Percentiles rank a stretch among this genome's conserved stretches.
Evolutionary conservation across 2,329 filamentous ascomycete species (phyloP).

Genomic region (Fusarium pilosicola): DNA sequence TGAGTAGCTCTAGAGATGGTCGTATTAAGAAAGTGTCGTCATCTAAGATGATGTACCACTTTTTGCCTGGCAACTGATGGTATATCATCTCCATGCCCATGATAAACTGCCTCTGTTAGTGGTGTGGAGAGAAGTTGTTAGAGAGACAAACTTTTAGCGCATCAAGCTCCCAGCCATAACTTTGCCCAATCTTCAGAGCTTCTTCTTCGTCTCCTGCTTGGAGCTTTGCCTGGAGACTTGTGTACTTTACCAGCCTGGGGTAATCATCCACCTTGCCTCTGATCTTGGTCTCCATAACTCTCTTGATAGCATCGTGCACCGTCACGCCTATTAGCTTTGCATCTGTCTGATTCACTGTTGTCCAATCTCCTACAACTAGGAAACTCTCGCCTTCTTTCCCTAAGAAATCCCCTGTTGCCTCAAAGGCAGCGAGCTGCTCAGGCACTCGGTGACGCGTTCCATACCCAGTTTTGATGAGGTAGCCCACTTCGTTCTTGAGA

Average conservation of each 20-base stretch:
- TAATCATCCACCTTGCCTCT: constrained; percentile 43
- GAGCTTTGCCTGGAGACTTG: constrained; percentile 52
- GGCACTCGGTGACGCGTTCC: constrained; percentile 61
- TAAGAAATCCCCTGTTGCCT: constrained; percentile 47
- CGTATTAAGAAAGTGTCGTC: constrained; percentile 67
- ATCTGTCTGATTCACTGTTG: constrained; percentile 49
- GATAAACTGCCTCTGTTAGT: constrained; percentile 57
- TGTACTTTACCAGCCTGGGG: constrained; percentile 55
- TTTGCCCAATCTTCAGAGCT: constrained; percentile 51
- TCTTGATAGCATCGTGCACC: constrained; percentile 56
- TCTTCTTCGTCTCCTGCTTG: constrained; percentile 50
- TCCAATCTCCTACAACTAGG: constrained; percentile 63
- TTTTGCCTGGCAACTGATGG: constrained; percentile 61
- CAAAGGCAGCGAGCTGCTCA: constrained; percentile 58
- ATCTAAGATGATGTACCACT: constrained; percentile 68
- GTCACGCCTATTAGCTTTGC: constrained; percentile 46
- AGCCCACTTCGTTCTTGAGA: constrained; percentile 57
- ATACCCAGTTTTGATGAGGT: constrained; percentile 67
- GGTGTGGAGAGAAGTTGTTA: neutral
- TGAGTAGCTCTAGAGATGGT: constrained; percentile 58
- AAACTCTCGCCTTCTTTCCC: constrained; percentile 54
- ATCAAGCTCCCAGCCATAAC: constrained; percentile 61
- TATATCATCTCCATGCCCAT: constrained; percentile 64
- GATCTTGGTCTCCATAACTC: constrained; percentile 48
- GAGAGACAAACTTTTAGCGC: constrained; percentile 56